Conservation (phyloP, 805 yeast species). For the Ogataea neopini region DNA sequence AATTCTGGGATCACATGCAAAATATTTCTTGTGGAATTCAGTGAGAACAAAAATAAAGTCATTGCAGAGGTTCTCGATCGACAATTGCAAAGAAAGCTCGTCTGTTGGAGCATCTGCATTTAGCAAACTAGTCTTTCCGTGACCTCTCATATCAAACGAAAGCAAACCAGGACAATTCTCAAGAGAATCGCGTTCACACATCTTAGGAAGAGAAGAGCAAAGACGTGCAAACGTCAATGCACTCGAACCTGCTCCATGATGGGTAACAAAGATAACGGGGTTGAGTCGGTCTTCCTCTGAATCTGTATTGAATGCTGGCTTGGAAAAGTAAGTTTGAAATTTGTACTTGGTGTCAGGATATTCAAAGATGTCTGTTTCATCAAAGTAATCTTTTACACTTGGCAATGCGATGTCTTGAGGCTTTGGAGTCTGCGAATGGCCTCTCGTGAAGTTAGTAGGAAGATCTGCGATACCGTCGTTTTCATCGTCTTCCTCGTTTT, state of each 20-base stretch:
- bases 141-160: slow-evolving; percentile 82
- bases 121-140: slow-evolving; percentile 53
- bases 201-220: slow-evolving; percentile 42
- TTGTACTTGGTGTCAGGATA: slow-evolving; percentile 27
- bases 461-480: slow-evolving; percentile 18
- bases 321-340: slow-evolving; percentile 58
- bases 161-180: slow-evolving; percentile 59
- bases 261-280: slow-evolving; percentile 67
- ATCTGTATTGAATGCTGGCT: slow-evolving; percentile 41
- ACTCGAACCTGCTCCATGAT: slow-evolving; percentile 96
- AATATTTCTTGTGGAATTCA: slow-evolving; percentile 35
- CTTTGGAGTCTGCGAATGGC: neutral
- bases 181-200: slow-evolving; percentile 30
- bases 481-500: slow-evolving; percentile 13
- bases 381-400: slow-evolving; percentile 40
- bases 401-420: slow-evolving; percentile 10
- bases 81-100: slow-evolving; percentile 31
- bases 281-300: slow-evolving; percentile 22
- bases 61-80: slow-evolving; percentile 49
- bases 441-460: neutral
- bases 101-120: slow-evolving; percentile 15
- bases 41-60: slow-evolving; percentile 59
- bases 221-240: slow-evolving; percentile 73
- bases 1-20: slow-evolving; percentile 7
- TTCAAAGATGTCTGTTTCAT: slow-evolving; percentile 26